phyloP scores from a whole-genome alignment of 1,284 basidiomycete genomes.

The Coriolopsis trogii region DNA sequence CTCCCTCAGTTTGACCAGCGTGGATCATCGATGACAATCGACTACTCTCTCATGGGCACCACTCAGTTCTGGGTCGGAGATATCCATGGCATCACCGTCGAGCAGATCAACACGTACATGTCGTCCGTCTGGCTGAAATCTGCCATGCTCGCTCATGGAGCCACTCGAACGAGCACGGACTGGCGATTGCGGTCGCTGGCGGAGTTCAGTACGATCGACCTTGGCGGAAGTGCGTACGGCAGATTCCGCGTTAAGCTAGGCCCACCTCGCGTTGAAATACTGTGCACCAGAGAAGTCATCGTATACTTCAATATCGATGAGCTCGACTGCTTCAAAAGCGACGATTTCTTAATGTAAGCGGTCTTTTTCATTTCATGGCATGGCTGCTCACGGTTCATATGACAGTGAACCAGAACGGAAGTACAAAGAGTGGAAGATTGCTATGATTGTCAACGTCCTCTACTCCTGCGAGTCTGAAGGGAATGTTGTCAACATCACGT shows the following conservation, averaged over 20 bases:
- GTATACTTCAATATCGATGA: constrained; percentile 35
- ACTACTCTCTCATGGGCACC: constrained; percentile 27
- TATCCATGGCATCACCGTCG: constrained; percentile 30
- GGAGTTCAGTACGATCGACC: constrained; percentile 25
- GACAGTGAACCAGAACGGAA: constrained; percentile 11
- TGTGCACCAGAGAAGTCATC: constrained; percentile 38
- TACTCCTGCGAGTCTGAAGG: not conserved
- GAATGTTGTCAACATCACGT: not conserved
- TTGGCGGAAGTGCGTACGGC: constrained; percentile 10
- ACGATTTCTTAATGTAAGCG: constrained; percentile 29
- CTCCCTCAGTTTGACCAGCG: constrained; percentile 36
- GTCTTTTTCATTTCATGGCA: not conserved
- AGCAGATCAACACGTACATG: constrained; percentile 37
- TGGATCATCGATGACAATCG: constrained; percentile 22
- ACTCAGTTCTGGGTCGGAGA: constrained; percentile 4
- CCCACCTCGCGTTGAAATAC: constrained; percentile 31
- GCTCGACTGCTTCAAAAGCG: constrained; percentile 28
- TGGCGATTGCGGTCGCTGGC: constrained; percentile 28
- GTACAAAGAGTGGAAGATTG: constrained; percentile 34
- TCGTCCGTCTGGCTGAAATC: constrained; percentile 36
- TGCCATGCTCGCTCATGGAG: constrained; percentile 28
- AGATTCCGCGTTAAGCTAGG: constrained; percentile 34
- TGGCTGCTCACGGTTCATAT: not conserved
- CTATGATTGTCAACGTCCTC: constrained; percentile 32
- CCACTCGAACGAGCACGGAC: constrained; percentile 11